Evolutionary conservation across 2,329 filamentous ascomycete species (phyloP), one percentile per base, ranked within the genome.

Genomic region (Phialemonium atrogriseum): DNA sequence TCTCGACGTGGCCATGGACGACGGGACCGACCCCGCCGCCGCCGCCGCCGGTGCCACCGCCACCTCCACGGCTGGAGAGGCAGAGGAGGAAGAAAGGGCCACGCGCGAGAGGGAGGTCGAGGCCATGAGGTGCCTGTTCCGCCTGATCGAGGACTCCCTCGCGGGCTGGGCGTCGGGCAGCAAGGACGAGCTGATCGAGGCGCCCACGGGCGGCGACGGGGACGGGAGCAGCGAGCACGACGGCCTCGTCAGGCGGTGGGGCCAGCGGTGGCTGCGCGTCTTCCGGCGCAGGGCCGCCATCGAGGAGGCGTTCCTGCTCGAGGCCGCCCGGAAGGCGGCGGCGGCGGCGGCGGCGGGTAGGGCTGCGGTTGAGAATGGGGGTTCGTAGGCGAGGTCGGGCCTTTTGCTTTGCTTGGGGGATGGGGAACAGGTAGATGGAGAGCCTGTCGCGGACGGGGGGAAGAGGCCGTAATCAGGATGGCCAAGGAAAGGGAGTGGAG

Each of bases 211-310:
- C n/a, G 45, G 40, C 4, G 56, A 59, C 10, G 76, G 67, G 20
- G 76, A 80, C 37, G 75, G 68, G 10, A 66, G 59, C 46, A 62
- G 61, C 18, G 70, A 69, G 21, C 67, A 74, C 19, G 73, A 80
- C 43, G 70, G 70, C 37, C 64, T 88, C 42, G 71, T 94, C 35
- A 71, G 73, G 40, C 70, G 74, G 30, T 96, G 91, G 91, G 88
- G 82, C 1, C 73, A 76, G 50, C 73, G 87, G 28, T 98, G 91
- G 91, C 63, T 85, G 40, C 72, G 85, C 19, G 86, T 91, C 2
- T 95, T 94, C 56, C 66, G 78, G 47, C 70, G 91, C 25, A 82
- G 86, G 58, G 74, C 75, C 10, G 84, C 84, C 3, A 84, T 96
- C 10, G 88, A 96, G 60, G 87, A 95, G 58, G 73, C 82, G 0